Evolutionary conservation across 2,329 filamentous ascomycete genomes (phyloP).

Genomic region (Trichoderma harzianum): DNA sequence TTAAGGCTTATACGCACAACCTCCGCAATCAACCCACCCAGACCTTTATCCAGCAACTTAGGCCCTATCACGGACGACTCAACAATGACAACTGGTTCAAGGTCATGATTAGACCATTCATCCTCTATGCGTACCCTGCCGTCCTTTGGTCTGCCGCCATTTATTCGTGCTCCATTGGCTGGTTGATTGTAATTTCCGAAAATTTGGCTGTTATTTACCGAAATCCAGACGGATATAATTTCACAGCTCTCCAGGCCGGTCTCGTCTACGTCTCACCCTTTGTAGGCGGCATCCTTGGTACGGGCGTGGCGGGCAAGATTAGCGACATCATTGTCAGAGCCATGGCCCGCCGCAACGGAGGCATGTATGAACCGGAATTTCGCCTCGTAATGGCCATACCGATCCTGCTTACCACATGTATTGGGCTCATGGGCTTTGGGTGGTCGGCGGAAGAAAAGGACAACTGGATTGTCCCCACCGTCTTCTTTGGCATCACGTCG

Average conservation of each 20-base stretch:
- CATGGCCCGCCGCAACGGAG: slow-evolving; percentile 84
- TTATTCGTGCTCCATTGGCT: slow-evolving; percentile 85
- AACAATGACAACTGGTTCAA: slow-evolving; percentile 75
- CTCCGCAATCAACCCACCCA: slow-evolving; percentile 65
- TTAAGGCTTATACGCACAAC: slow-evolving; percentile 63
- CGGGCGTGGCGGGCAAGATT: slow-evolving; percentile 82
- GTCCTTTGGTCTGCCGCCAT: slow-evolving; percentile 85
- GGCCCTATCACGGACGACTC: slow-evolving; percentile 74
- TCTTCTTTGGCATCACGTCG: slow-evolving; percentile 89
- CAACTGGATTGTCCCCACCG: slow-evolving; percentile 84
- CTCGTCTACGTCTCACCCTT: slow-evolving; percentile 90
- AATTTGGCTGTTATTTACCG: slow-evolving; percentile 79
- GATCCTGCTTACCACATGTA: slow-evolving; percentile 70
- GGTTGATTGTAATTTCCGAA: slow-evolving; percentile 93
- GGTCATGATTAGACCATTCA: slow-evolving; percentile 74
- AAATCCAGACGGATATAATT: slow-evolving; percentile 67
- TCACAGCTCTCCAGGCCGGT: slow-evolving; percentile 75
- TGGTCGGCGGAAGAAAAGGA: slow-evolving; percentile 78
- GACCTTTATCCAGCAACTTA: slow-evolving; percentile 71
- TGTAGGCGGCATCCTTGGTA: slow-evolving; percentile 83
- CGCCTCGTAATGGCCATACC: slow-evolving; percentile 83
- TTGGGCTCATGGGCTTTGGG: slow-evolving; percentile 94
- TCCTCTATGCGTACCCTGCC: slow-evolving; percentile 82
- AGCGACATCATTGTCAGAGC: slow-evolving; percentile 80
- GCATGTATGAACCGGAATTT: slow-evolving; percentile 93